Conservation (phyloP, 352 stramenopile species). For the Globisporangium orthogonon region DNA sequence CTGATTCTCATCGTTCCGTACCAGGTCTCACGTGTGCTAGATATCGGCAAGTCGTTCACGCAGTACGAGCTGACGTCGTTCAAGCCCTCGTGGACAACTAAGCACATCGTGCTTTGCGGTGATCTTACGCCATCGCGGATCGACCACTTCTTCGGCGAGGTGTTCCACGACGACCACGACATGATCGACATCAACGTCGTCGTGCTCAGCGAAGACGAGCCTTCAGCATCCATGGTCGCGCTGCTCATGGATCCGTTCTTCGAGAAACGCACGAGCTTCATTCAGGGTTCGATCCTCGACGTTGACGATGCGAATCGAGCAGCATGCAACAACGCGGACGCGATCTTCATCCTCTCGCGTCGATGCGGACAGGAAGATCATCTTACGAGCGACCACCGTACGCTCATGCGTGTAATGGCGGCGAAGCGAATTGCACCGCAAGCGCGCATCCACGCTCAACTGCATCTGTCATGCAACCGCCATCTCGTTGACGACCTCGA, state of each 20-base stretch:
- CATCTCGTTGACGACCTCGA: constrained; percentile 70
- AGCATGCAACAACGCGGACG: constrained; percentile 49
- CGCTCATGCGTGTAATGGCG: constrained; percentile 73
- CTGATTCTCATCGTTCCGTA: constrained; percentile 85
- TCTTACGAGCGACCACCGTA: constrained; percentile 67
- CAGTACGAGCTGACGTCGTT: constrained; percentile 67
- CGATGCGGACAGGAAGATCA: constrained; percentile 63
- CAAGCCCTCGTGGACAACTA: constrained; percentile 50
- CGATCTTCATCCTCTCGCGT: constrained; percentile 75
- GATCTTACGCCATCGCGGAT: constrained; percentile 78
- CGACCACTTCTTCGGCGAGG: constrained; percentile 81
- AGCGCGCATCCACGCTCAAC: constrained; percentile 59
- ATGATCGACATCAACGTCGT: constrained; percentile 74
- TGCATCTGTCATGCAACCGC: constrained; percentile 72
- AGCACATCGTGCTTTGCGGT: constrained; percentile 79
- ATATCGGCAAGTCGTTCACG: constrained; percentile 70
- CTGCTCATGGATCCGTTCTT: constrained; percentile 83
- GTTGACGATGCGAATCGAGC: constrained; percentile 72
- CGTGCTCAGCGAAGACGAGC: constrained; percentile 71
- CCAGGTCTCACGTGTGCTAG: constrained; percentile 76
- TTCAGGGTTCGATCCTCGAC: constrained; percentile 76
- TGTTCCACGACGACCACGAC: constrained; percentile 86
- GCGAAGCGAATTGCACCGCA: constrained; percentile 55
- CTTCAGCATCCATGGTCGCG: constrained; percentile 63
- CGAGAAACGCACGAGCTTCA: constrained; percentile 75